Evolutionary conservation across 495 filamentous ascomycete species (phyloP).

Genomic region (Hyaloscypha variabilis): DNA sequence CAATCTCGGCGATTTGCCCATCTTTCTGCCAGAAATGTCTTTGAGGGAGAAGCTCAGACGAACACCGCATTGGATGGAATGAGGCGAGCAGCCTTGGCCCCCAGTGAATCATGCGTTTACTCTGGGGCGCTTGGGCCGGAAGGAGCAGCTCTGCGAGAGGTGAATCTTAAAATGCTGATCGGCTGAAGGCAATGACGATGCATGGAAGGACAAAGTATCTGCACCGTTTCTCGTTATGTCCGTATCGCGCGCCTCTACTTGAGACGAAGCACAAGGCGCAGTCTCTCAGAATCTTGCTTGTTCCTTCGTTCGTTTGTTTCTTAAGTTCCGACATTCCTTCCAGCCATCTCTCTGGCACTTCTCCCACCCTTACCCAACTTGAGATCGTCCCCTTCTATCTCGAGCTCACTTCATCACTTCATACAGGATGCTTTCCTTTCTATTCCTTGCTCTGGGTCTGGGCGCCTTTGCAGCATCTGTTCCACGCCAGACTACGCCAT

Average conservation of each 20-base stretch:
- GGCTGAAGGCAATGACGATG: conserved; percentile 5
- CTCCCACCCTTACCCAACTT: neutral
- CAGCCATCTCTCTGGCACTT: neutral
- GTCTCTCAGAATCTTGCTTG: neutral
- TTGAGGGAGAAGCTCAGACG: neutral
- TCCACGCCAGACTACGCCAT: conserved; percentile 20
- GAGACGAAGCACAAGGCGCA: neutral
- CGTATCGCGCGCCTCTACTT: neutral
- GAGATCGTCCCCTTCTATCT: neutral
- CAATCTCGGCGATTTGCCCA: conserved; percentile 1
- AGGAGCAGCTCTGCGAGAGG: neutral
- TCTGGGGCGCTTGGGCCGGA: neutral
- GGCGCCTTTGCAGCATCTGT: conserved; percentile 13
- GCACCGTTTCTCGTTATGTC: neutral
- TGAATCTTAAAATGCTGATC: neutral
- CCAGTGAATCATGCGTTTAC: neutral
- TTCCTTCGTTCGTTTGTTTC: neutral
- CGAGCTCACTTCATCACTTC: neutral
- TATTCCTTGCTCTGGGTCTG: conserved; percentile 7
- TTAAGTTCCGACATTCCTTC: conserved; percentile 1
- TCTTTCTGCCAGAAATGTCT: conserved; percentile 1
- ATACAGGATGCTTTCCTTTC: conserved; percentile 15
- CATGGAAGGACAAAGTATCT: neutral
- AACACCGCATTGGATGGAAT: neutral
- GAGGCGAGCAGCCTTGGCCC: neutral